Evolutionary conservation across 176 grass and related monocot species (phyloP).

Genomic region (Rhynchospora pubera): DNA sequence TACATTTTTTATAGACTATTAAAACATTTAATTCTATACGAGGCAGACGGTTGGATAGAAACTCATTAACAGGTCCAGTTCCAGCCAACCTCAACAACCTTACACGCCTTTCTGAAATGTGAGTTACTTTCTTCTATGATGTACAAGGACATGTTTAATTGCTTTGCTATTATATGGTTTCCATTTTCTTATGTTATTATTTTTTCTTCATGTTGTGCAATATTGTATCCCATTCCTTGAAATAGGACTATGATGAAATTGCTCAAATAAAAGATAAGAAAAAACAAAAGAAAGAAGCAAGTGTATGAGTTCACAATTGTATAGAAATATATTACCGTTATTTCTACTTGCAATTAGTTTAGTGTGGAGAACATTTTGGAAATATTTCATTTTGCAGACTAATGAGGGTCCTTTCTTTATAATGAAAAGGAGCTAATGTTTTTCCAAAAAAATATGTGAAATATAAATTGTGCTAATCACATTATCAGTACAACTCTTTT

Average conservation of each 20-base stretch:
- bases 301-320: not conserved
- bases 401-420: not conserved
- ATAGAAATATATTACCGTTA: not conserved
- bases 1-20: not conserved
- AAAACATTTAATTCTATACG: not conserved
- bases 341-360: not conserved
- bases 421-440: not conserved
- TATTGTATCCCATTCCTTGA: not conserved
- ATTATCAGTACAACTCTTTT: not conserved
- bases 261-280: not conserved
- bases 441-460: not conserved
- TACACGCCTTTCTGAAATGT: conserved; percentile 65
- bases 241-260: not conserved
- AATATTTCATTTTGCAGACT: not conserved
- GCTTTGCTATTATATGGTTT: not conserved
- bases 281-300: not conserved
- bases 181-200: not conserved
- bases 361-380: not conserved
- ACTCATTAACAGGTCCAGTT: conserved; percentile 44
- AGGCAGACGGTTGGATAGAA: conserved; percentile 58
- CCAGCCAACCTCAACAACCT: conserved; percentile 65
- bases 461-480: not conserved
- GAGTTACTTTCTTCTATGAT: conserved; percentile 19
- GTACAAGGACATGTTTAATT: not conserved
- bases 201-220: not conserved